Base-by-base conservation (phyloP, 345 rosid species). In the Hibiscus tridactylites region DNA sequence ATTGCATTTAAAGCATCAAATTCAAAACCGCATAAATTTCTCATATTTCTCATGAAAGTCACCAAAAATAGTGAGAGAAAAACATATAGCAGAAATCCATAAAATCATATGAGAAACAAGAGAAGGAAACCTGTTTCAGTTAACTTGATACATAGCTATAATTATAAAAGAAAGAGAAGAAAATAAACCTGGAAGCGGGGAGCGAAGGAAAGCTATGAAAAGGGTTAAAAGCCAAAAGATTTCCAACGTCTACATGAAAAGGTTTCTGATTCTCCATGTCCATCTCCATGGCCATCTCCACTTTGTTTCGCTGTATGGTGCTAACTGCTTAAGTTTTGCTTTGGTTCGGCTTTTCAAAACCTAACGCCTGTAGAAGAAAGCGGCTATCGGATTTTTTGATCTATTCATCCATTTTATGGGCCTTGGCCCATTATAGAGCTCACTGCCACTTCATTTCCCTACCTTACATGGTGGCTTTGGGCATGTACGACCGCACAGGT, bases 211-310 rank as follows among this genome's bases (percentile, higher is more conserved):
- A 85, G 29, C 58, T 75, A 74, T 87, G 86, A 71, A 68, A 80
- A 11, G 88, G 75, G 75, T 91, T 84, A 75, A 79, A 89, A 74
- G 85, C 92, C 74, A 87, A 57, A 54, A 93, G 93, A 82, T 91
- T 82, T 17, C 97, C 96, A 37, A 89, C 81, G 88, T 93, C 93
- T 2, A 89, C 75, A 72, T 82, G 79, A 75, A 69, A 69, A 61
- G 74, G 60, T 16, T 72, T 80, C 31, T 71, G 62, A 3, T 44
- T 71, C 71, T 82, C 90, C 79, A 9, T 39, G 10, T 3, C 29
- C 49, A 35, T 24, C 59, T 52, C 15, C 53, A 9, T 39, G 9
- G 42, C 42, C 42, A 7, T 39, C 53, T 16, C 26, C 28, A 28
- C 33, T 44, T 16, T 17, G 29, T 39, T 39, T 39, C 2, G 37